phyloP scores from a whole-genome alignment of 163 green algal species.

The Chlorella variabilis region DNA sequence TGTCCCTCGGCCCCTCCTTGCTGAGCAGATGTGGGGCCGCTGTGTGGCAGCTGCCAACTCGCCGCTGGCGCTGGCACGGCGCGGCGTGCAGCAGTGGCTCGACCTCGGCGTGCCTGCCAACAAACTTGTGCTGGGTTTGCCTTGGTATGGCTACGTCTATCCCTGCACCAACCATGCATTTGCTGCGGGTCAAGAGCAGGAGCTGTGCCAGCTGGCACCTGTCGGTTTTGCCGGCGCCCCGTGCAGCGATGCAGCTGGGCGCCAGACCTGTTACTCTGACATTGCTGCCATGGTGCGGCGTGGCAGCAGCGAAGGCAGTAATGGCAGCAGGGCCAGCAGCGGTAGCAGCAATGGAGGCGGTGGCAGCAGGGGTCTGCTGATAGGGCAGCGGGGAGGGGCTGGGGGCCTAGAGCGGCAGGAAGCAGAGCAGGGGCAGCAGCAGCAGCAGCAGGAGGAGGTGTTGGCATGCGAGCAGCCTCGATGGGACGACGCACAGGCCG shows the following conservation, averaged over 20 bases:
- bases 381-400: background rate
- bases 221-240: slow-evolving; percentile 51
- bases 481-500: background rate
- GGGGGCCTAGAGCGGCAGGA: background rate
- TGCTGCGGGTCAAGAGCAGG: background rate
- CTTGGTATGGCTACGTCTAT: slow-evolving; percentile 77
- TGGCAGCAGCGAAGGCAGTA: slow-evolving; percentile 9
- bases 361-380: background rate
- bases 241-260: slow-evolving; percentile 71
- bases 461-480: background rate
- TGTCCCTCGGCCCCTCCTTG: no score
- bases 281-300: slow-evolving; percentile 17
- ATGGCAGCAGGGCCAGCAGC: background rate
- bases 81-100: slow-evolving; percentile 64
- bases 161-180: slow-evolving; percentile 46
- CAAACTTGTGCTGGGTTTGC: slow-evolving; percentile 74
- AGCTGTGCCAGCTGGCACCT: slow-evolving; percentile 53
- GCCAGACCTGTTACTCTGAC: slow-evolving; percentile 53
- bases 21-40: slow-evolving; percentile 58
- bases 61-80: slow-evolving; percentile 52
- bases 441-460: background rate
- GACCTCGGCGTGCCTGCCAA: slow-evolving; percentile 48
- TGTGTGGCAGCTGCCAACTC: slow-evolving; percentile 72
- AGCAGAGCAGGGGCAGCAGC: background rate
- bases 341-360: background rate